phyloP scores from a whole-genome alignment of 108 stramenopile species.

The Nitzschia sp. region DNA sequence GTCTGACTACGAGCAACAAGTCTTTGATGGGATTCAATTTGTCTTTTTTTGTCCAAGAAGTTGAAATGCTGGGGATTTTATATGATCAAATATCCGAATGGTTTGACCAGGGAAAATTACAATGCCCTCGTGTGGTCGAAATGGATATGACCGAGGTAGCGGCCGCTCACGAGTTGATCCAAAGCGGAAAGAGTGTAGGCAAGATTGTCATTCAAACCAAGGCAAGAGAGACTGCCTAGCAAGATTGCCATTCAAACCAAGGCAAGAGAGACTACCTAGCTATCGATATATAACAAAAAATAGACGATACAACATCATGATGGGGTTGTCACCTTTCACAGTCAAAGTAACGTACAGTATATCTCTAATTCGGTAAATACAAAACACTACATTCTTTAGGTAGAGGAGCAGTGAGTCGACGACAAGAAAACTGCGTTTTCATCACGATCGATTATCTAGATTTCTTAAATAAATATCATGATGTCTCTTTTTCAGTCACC shows the following conservation, averaged over 20 bases:
- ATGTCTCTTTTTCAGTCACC: not conserved
- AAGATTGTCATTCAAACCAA: conserved; percentile 74
- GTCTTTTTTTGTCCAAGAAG: conserved; percentile 86
- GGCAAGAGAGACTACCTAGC: too few species aligned
- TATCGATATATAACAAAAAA: too few species aligned
- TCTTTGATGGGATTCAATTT: conserved; percentile 85
- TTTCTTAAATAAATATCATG: too few species aligned
- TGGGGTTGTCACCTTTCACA: too few species aligned
- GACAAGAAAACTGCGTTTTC: too few species aligned
- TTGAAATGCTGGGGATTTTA: conserved; percentile 57
- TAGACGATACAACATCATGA: too few species aligned
- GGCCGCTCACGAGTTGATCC: conserved; percentile 73
- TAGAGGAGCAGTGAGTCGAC: too few species aligned
- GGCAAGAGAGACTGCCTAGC: not conserved
- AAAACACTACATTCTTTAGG: too few species aligned
- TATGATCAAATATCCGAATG: conserved; percentile 77
- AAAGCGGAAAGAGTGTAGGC: conserved; percentile 80
- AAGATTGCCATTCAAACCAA: not conserved
- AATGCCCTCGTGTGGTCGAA: conserved; percentile 56
- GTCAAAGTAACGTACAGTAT: too few species aligned
- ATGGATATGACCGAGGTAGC: conserved; percentile 67
- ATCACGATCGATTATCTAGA: too few species aligned
- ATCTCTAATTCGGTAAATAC: too few species aligned
- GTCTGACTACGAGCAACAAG: conserved; percentile 66
- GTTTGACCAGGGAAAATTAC: conserved; percentile 53